These are phyloP conservation scores for Penicillium oxalicum DNA, from an alignment of 2,329 filamentous ascomycete genomes.

Conservation along the genomic window DNA sequence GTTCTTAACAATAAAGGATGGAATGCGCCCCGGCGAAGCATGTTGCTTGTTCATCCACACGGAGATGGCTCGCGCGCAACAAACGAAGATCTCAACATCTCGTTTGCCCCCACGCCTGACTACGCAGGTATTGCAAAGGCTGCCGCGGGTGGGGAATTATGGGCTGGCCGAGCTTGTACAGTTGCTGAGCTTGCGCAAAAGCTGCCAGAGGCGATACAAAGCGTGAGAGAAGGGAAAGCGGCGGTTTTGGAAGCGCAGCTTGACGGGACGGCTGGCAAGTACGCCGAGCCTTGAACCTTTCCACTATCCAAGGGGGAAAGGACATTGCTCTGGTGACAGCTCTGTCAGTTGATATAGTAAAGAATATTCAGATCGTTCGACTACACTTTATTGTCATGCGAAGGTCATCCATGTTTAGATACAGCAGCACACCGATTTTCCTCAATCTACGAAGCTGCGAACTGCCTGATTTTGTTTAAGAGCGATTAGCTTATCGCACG, in stretches of 20 bases:
- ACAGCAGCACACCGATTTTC: too few relatives aligned
- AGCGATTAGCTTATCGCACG: conserved; percentile 15
- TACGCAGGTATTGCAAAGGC: conserved; percentile 64
- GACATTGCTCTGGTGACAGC: too few relatives aligned
- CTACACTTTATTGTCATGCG: too few relatives aligned
- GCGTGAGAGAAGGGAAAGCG: conserved; percentile 51
- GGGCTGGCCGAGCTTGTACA: conserved; percentile 55
- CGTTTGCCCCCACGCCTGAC: conserved; percentile 60
- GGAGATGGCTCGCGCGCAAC: conserved; percentile 56
- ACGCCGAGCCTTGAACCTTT: conserved; percentile 18
- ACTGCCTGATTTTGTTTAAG: conserved; percentile 1
- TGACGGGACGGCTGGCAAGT: conserved; percentile 53
- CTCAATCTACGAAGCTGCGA: neutral
- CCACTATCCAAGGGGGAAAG: too few relatives aligned
- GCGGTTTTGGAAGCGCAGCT: conserved; percentile 59
- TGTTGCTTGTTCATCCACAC: conserved; percentile 60
- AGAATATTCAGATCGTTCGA: too few relatives aligned
- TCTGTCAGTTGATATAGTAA: too few relatives aligned
- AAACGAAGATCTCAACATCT: conserved; percentile 62
- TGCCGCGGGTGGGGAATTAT: conserved; percentile 56
- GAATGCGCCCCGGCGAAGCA: conserved; percentile 58
- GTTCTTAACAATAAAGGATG: conserved; percentile 66
- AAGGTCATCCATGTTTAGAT: too few relatives aligned
- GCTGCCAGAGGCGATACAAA: conserved; percentile 54
- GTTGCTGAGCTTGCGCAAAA: conserved; percentile 50